Evolutionary conservation across 2,329 filamentous ascomycete species (phyloP), one percentile per base, ranked within the genome.

Genomic region (Chaetomium globosum): DNA sequence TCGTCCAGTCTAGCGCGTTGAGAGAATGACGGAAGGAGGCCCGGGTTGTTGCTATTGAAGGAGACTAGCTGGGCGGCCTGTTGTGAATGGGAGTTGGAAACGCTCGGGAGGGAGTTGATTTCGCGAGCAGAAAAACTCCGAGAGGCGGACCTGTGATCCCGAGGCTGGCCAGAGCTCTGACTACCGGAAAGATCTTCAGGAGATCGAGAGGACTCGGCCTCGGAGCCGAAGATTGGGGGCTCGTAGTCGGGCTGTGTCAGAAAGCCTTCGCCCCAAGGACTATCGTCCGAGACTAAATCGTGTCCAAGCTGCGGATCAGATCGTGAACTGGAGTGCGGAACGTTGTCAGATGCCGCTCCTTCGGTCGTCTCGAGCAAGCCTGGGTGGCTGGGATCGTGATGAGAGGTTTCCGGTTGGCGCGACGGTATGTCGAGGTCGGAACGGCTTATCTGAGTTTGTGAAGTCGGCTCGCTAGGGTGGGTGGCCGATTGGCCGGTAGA

Each of bases 31-130:
- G 64, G 69, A 8, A 59, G 61, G 13, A 72, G 57, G 8, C 46
- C 59, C 4, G 39, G 57, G 23, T 68, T 33, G 61, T 39, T 64
- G 36, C 36, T 56, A 21, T 39, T 49, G 8, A 61, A 23, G 10
- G 57, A 56, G 26, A 69, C 46, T 12, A 43, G 19, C 31, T 72
- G 69, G 12, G 70, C 70, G 2, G 57, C 58, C 26, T 70, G 67
- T 16, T 57, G 55, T 3, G 28, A 54, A 16, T 30, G 43, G 8
- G 55, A 61, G 7, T 57, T 64, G 9, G 60, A 62, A 59, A 4
- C 51, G 54, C n/a, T 59, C 28, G n/a, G n/a, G 4, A 28, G 59
- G n/a, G 59, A 43, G 39, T 49, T 12, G 39, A 2, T 9, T 10
- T 49, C 23, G 4, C n/a, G 21, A 9, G 49, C 49, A 21, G 23